Evolutionary conservation across 2,329 filamentous ascomycete genomes (phyloP).

Genomic region (Allantophomopsis cytisporea): DNA sequence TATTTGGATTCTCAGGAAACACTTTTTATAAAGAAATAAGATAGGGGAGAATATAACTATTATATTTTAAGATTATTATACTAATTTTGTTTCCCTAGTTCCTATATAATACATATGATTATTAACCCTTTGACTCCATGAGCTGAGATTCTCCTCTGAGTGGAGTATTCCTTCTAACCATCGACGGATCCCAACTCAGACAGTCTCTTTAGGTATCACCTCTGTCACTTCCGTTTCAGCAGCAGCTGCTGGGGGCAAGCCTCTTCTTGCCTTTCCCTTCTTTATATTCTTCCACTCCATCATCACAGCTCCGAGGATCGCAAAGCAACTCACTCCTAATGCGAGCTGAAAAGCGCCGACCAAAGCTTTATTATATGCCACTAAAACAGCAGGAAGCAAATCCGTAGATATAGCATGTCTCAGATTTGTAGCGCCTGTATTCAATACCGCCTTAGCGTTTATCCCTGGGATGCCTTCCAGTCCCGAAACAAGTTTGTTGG

Average conservation of each 20-base stretch:
- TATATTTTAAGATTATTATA: too few relatives aligned
- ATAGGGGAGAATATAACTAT: too few relatives aligned
- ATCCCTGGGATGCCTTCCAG: constrained; percentile 1
- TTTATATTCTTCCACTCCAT: constrained; percentile 42
- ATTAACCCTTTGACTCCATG: too few relatives aligned
- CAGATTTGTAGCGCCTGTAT: constrained; percentile 35
- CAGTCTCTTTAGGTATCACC: too few relatives aligned
- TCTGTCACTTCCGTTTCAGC: too few relatives aligned
- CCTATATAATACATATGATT: too few relatives aligned
- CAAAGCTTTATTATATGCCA: constrained; percentile 37
- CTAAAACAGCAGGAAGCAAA: constrained; percentile 28
- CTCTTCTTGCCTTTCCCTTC: constrained; percentile 19
- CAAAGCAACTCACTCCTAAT: constrained; percentile 32
- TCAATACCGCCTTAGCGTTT: constrained; percentile 1
- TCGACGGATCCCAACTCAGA: too few relatives aligned
- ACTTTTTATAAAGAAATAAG: too few relatives aligned
- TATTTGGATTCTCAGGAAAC: too few relatives aligned
- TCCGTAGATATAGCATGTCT: constrained; percentile 24
- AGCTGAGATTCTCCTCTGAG: too few relatives aligned
- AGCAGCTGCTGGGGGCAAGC: neutral
- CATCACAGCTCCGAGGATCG: constrained; percentile 29
- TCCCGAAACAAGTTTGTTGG: constrained; percentile 10
- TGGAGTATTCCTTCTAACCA: too few relatives aligned
- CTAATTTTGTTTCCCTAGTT: too few relatives aligned
- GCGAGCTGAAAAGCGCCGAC: constrained; percentile 37